phyloP scores from a whole-genome alignment of 805 yeast genomes.

The Teunomyces stri region DNA sequence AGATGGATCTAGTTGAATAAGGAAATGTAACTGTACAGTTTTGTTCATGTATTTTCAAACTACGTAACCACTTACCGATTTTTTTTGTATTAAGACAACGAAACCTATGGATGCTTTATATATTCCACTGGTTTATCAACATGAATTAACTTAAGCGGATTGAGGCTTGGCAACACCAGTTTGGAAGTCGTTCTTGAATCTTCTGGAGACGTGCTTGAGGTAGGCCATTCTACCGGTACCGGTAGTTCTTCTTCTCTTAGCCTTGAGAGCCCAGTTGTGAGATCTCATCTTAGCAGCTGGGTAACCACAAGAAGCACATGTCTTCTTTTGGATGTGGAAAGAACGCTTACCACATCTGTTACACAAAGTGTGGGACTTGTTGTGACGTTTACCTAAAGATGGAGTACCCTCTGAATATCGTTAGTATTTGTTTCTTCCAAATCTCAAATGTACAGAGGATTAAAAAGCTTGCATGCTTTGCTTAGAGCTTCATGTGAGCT shows the following conservation, averaged over 20 bases:
- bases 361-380: slow-evolving; percentile 99
- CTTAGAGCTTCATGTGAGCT: slow-evolving; percentile 1
- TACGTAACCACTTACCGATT: slow-evolving; percentile 5
- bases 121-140: slow-evolving; percentile 5
- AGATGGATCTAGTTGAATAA: slow-evolving; percentile 20
- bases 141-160: slow-evolving; percentile 49
- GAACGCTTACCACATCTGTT: slow-evolving; percentile 99
- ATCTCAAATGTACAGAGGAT: background rate
- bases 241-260: slow-evolving; percentile 99
- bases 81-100: slow-evolving; percentile 3
- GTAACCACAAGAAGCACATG: slow-evolving; percentile 98
- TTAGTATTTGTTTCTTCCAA: slow-evolving; percentile 18
- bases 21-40: slow-evolving; percentile 1
- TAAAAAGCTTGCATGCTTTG: background rate
- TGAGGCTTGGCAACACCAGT: slow-evolving; percentile 72
- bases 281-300: slow-evolving; percentile 99
- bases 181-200: slow-evolving; percentile 99
- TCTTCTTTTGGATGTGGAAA: slow-evolving; percentile 98
- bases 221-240: slow-evolving; percentile 99
- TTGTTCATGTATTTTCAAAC: background rate
- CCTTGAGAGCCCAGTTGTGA: slow-evolving; percentile 99
- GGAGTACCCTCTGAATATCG: slow-evolving; percentile 88
- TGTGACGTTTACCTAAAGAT: slow-evolving; percentile 99
- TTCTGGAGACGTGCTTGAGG: slow-evolving; percentile 95
- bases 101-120: slow-evolving; percentile 5